These are phyloP conservation scores for Polytrichum formosum DNA, from an alignment of 225 moss, liverwort and hornwort species.

Conservation along the genomic window DNA sequence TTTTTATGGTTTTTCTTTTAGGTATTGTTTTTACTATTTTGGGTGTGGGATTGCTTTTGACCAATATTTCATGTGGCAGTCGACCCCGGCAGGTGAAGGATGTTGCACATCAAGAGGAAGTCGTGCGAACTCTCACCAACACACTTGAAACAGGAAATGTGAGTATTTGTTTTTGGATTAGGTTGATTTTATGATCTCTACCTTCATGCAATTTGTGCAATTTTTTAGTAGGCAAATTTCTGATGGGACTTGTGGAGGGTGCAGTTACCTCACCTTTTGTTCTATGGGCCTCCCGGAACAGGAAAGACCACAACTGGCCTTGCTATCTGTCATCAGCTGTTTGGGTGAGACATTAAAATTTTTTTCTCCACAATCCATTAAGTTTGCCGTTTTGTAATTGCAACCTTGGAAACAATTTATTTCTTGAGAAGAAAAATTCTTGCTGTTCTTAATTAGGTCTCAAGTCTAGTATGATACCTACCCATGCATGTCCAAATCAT, in stretches of 20 bases:
- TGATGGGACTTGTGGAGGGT: conserved; percentile 11
- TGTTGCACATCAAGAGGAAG: conserved; percentile 96
- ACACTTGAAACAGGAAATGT: conserved; percentile 95
- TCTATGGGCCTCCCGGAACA: conserved; percentile 95
- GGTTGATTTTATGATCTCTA: not conserved
- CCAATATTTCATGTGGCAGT: conserved; percentile 21
- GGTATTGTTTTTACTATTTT: no score
- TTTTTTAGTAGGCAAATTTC: not conserved
- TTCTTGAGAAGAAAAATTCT: no score
- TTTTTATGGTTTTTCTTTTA: no score
- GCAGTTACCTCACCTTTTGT: conserved; percentile 86
- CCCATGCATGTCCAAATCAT: no score
- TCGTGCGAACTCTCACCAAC: conserved; percentile 79
- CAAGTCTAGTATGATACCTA: no score
- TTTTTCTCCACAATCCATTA: no score
- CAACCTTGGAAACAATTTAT: no score
- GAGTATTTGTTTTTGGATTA: conserved; percentile 7
- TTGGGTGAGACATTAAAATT: conserved; percentile 41
- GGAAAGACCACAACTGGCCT: conserved; percentile 98
- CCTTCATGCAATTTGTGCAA: no score
- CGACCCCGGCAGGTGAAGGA: conserved; percentile 88
- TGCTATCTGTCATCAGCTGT: conserved; percentile 90
- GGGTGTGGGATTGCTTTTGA: no score
- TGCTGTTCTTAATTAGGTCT: no score
- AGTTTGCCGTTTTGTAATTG: no score